Evolutionary conservation across 768 basidiomycete genomes (phyloP).

Genomic region (Dacryopinax primogenitus): DNA sequence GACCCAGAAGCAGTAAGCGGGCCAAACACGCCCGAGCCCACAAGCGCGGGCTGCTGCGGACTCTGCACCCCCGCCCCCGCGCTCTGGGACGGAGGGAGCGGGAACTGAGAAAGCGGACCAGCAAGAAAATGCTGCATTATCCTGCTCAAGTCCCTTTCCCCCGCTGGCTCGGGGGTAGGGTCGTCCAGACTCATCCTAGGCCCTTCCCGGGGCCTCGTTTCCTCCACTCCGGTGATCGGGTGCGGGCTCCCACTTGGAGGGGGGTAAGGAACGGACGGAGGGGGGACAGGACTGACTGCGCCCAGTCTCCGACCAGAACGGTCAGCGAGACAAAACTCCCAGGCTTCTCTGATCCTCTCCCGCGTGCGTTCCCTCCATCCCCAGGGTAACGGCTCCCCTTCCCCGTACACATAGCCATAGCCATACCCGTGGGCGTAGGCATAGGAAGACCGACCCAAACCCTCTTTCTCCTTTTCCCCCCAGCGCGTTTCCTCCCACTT

Average conservation of each 20-base stretch:
- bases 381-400: conserved; percentile 58
- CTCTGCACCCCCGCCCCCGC: neutral
- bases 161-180: neutral
- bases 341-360: conserved; percentile 60
- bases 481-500: conserved; percentile 62
- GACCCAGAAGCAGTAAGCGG: neutral
- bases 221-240: neutral
- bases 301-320: neutral
- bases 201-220: neutral
- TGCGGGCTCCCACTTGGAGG: no score
- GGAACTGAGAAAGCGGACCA: neutral
- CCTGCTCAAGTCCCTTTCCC: neutral
- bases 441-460: no score
- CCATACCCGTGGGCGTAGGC: no score
- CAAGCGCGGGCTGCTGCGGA: neutral
- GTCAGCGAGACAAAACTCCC: conserved; percentile 59
- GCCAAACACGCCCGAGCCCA: neutral
- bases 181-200: neutral
- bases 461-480: conserved; percentile 6
- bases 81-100: neutral
- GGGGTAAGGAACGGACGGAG: no score
- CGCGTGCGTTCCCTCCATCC: conserved; percentile 62
- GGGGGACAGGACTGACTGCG: no score
- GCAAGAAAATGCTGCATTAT: conserved; percentile 2
- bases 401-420: no score